Evolutionary conservation across 139 green algal genomes (phyloP).

Genomic region (Trebouxia sp.): DNA sequence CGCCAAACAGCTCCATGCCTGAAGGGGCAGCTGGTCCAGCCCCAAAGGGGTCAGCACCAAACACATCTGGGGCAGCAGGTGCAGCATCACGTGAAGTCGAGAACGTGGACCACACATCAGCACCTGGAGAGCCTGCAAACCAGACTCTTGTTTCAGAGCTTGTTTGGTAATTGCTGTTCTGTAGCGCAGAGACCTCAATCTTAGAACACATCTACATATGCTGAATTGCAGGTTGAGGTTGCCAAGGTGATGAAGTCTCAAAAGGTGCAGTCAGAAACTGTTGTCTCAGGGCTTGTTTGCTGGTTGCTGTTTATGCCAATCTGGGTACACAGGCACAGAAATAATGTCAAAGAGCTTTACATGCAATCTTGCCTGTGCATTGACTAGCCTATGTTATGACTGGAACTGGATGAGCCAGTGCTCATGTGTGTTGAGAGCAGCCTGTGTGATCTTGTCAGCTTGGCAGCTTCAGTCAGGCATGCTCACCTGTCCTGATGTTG

Average conservation of each 20-base stretch:
- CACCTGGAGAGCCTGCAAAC: constrained; percentile 1
- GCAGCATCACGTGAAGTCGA: background rate
- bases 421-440: background rate
- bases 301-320: background rate
- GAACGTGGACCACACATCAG: constrained; percentile 28
- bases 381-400: background rate
- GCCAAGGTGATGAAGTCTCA: background rate
- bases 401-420: background rate
- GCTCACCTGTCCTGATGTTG: background rate
- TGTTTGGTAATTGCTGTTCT: background rate
- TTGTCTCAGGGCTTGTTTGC: background rate
- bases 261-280: background rate
- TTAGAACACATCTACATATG: background rate
- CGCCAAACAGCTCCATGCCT: background rate
- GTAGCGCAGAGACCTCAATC: background rate
- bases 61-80: background rate
- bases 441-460: too few species aligned
- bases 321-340: background rate
- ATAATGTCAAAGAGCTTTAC: background rate
- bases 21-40: background rate
- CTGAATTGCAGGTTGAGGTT: background rate
- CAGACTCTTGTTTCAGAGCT: background rate
- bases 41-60: constrained; percentile 34
- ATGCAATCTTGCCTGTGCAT: background rate
- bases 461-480: background rate